These are phyloP conservation scores for Trapa bicornis DNA, from an alignment of 345 rosid genomes.

Conservation along the genomic window DNA sequence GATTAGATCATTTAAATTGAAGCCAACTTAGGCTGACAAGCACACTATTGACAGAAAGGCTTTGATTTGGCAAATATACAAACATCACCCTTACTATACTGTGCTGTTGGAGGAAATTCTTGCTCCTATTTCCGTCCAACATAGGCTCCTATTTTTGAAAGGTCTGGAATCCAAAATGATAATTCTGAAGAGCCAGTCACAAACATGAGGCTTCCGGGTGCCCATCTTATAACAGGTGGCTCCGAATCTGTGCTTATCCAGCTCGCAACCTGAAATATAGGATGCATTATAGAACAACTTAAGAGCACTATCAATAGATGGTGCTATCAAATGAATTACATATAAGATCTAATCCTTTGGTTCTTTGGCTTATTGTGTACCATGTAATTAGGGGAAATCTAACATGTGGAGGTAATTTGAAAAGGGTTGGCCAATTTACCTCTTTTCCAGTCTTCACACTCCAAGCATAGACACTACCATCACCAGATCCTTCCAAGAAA, in stretches of 20 bases:
- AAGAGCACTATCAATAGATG: not conserved
- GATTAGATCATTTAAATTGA: too few species aligned
- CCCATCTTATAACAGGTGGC: conserved; percentile 83
- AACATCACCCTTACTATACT: not conserved
- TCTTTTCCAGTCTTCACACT: conserved; percentile 77
- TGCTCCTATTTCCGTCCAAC: conserved; percentile 50
- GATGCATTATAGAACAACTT: not conserved
- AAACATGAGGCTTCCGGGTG: conserved; percentile 89
- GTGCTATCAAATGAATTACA: not conserved
- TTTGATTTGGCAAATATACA: not conserved
- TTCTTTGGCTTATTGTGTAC: not conserved
- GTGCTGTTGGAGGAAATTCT: too few species aligned
- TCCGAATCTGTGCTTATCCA: conserved; percentile 71
- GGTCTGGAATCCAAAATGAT: conserved; percentile 78
- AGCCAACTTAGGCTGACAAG: too few species aligned
- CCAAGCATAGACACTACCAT: conserved; percentile 91
- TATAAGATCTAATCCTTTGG: not conserved
- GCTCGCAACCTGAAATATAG: conserved; percentile 48
- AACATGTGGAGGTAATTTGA: not conserved
- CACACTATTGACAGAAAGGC: too few species aligned
- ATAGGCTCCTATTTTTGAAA: conserved; percentile 76
- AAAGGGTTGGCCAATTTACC: conserved; percentile 27
- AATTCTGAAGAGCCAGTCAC: conserved; percentile 81
- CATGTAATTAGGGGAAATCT: not conserved
- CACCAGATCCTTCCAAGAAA: conserved; percentile 61